Evolutionary conservation across 495 filamentous ascomycete genomes (phyloP).

Genomic region (Neurospora tetrasperma): DNA sequence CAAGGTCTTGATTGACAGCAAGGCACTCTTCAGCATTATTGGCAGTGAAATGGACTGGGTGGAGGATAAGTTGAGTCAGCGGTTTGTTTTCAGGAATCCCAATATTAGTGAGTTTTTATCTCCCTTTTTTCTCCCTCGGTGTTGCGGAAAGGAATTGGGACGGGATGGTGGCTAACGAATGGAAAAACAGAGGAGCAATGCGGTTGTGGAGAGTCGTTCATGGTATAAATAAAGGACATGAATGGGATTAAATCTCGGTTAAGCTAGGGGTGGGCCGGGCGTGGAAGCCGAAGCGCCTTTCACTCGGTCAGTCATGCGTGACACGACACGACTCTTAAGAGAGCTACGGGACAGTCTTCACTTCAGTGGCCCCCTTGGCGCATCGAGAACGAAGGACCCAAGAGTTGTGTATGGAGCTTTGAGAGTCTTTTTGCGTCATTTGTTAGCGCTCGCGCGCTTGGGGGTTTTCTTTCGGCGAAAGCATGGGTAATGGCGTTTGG

Average conservation of each 20-base stretch:
- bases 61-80: slow-evolving; percentile 80
- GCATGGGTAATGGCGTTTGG: slow-evolving; percentile 3
- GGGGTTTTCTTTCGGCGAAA: neutral
- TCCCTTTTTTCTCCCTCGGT: neutral
- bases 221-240: slow-evolving; percentile 47
- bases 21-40: slow-evolving; percentile 94
- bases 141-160: too few species aligned
- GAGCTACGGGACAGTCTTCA: neutral
- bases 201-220: slow-evolving; percentile 95
- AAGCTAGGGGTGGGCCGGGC: neutral
- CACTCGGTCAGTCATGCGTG: neutral
- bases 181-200: slow-evolving; percentile 73
- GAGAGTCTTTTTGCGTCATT: neutral
- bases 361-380: neutral
- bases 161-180: slow-evolving; percentile 25
- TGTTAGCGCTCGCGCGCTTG: neutral
- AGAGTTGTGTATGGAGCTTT: neutral
- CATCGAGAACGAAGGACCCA: neutral
- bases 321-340: neutral
- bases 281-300: neutral
- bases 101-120: slow-evolving; percentile 76
- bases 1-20: slow-evolving; percentile 90
- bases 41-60: slow-evolving; percentile 99
- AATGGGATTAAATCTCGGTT: neutral
- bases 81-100: slow-evolving; percentile 92